Base-by-base conservation (phyloP, 2,329 filamentous ascomycete genomes). In the Ophiostoma sp. region DNA sequence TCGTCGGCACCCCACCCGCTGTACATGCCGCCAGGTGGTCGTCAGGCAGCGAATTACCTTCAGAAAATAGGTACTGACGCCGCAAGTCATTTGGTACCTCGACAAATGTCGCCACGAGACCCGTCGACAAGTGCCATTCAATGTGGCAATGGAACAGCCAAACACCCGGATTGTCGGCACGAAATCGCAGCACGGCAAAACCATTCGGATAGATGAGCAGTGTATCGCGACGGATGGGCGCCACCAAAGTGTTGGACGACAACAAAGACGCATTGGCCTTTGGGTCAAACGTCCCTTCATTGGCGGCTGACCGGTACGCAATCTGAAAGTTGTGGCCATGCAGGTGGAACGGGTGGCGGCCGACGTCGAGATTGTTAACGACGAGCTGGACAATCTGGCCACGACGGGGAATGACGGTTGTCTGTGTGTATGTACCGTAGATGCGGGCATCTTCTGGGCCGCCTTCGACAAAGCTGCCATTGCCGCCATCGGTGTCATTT, bases 311-410 rank as follows among this genome's bases (percentile, higher is more conserved):
- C 12, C 89, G 85, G 19, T 95, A 78, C 17, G 94, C 88, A 25
- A 75, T 74, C 59, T 77, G 75, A 66, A 77, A 77, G 63, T 75
- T 75, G 72, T 77, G 75, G 52, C 76, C 76, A 71, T 77, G 76
- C 69, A 77, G 59, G 61, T 77, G 76, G 66, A 77, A 77, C 6
- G 76, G 75, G 52, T 77, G 76, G 28, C 59, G 55, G 64, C 75
- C 75, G 61, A 73, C 75, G 71, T 77, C 76, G 64, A 69, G 48
- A 55, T 77, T 77, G 76, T 76, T 76, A n/a, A 95, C 83, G 17
- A 93, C 83, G 66, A 95, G 86, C 79, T 95, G 28, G 12, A 61
- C 90, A 31, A 95, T 87, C 19, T 93, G 84, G 73, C 90, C 84
- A 69, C 87, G 87, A 75, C 90, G 87, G 39, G 90, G 84, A 12